Evolutionary conservation across 768 basidiomycete genomes (phyloP).

Genomic region (Kwoniella sp.): DNA sequence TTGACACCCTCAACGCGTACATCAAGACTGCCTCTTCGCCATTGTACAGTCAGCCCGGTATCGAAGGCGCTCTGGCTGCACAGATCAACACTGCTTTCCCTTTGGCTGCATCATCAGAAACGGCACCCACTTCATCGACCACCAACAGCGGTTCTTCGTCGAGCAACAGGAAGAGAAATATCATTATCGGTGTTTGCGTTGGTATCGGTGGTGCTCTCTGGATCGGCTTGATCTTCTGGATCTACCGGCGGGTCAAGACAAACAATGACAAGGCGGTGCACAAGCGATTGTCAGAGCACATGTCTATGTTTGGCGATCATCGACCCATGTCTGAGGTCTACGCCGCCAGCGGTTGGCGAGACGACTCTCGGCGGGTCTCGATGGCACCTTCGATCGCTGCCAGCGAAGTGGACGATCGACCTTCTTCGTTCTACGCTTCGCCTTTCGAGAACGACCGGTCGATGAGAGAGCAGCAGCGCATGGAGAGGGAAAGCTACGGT

Average conservation of each 20-base stretch:
- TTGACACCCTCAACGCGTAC: constrained; percentile 66
- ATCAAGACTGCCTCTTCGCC: constrained; percentile 65
- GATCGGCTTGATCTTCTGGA: constrained; percentile 71
- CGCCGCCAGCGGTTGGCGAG: constrained; percentile 16
- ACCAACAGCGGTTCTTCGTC: constrained; percentile 41
- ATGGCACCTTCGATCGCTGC: constrained; percentile 46
- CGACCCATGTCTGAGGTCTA: constrained; percentile 25
- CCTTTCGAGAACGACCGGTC: constrained; percentile 50
- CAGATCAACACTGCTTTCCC: constrained; percentile 71
- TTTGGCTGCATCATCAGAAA: constrained; percentile 55
- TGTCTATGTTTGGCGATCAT: constrained; percentile 48
- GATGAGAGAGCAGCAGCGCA: constrained; percentile 29
- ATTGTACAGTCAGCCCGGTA: constrained; percentile 66
- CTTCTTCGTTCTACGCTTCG: constrained; percentile 54
- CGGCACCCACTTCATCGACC: constrained; percentile 31
- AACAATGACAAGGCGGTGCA: constrained; percentile 69
- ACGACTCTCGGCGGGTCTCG: constrained; percentile 24
- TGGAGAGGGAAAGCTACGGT: constrained; percentile 24
- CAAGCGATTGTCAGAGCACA: constrained; percentile 67
- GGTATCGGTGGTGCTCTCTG: constrained; percentile 77
- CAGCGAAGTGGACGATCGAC: constrained; percentile 53
- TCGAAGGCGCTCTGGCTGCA: constrained; percentile 64
- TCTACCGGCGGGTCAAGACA: constrained; percentile 68
- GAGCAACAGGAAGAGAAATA: constrained; percentile 66
- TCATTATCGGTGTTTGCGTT: constrained; percentile 87